Evolutionary conservation across 1,139 yeast species (phyloP).

Genomic region (Hyphopichia buzzinii): DNA sequence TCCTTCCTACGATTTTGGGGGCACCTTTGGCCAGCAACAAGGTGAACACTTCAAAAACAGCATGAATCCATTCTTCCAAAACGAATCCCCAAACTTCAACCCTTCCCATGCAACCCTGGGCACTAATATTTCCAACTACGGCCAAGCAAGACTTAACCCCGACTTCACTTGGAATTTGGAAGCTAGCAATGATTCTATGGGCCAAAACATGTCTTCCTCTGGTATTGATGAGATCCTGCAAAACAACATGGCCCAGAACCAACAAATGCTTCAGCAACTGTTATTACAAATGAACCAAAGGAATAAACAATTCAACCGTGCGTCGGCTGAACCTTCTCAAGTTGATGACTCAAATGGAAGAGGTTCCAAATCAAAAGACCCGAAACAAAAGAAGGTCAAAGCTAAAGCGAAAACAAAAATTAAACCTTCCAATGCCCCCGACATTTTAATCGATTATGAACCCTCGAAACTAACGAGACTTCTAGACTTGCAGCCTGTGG

Average conservation of each 20-base stretch:
- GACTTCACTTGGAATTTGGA: neutral
- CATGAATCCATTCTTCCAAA: neutral
- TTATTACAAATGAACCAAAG: neutral
- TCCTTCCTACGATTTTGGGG: conserved; percentile 1
- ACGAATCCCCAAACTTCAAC: neutral
- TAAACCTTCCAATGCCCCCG: conserved; percentile 8
- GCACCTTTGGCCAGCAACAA: neutral
- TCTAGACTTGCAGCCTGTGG: conserved; percentile 28
- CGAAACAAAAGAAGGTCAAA: conserved; percentile 14
- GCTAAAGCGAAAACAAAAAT: conserved; percentile 5
- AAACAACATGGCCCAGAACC: neutral
- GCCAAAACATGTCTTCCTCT: neutral
- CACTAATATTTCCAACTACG: neutral
- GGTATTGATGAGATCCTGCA: neutral
- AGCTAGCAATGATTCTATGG: neutral
- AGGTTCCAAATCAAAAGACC: conserved; percentile 3
- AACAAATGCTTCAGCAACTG: conserved; percentile 1
- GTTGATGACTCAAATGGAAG: conserved; percentile 8
- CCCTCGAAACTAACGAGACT: conserved; percentile 25
- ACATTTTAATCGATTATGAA: conserved; percentile 24
- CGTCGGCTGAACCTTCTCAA: neutral
- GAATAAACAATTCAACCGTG: neutral
- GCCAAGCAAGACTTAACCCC: neutral
- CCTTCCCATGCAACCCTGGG: neutral
- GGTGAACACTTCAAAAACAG: neutral